Conservation (phyloP, 805 yeast species). For the Yarrowia phangngaensis region DNA sequence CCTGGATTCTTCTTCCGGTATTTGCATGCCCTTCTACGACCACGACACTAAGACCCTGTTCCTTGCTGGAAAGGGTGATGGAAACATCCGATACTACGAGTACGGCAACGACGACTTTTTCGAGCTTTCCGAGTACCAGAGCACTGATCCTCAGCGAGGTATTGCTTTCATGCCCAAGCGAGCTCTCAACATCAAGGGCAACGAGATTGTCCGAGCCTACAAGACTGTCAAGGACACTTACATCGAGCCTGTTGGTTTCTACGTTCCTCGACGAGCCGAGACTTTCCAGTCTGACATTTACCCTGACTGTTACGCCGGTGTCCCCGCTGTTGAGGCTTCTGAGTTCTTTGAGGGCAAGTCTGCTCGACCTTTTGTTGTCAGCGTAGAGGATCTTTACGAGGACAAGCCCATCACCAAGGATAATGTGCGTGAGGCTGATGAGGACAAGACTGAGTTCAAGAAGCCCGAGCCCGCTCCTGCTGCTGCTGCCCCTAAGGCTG, state of each 20-base stretch:
- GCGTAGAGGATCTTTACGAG: constrained; percentile 75
- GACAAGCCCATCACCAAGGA: constrained; percentile 52
- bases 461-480: constrained; percentile 34
- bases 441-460: constrained; percentile 27
- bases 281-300: constrained; percentile 88
- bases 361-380: constrained; percentile 72
- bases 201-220: constrained; percentile 76
- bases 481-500: constrained; percentile 36
- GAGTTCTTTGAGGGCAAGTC: constrained; percentile 79
- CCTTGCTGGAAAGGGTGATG: constrained; percentile 97
- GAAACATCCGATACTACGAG: constrained; percentile 92
- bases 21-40: constrained; percentile 87
- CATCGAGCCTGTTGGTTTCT: constrained; percentile 87
- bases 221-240: constrained; percentile 82
- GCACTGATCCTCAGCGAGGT: constrained; percentile 94
- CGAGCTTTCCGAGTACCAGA: constrained; percentile 83
- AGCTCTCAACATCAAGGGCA: constrained; percentile 70
- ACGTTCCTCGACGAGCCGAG: constrained; percentile 92
- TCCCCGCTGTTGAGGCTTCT: constrained; percentile 71
- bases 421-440: constrained; percentile 37
- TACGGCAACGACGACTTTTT: constrained; percentile 76
- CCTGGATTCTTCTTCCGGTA: constrained; percentile 89
- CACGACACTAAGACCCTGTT: constrained; percentile 73
- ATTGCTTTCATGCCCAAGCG: constrained; percentile 86
- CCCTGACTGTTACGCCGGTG: constrained; percentile 81